These are phyloP conservation scores for Monosporozyma solicola DNA, from an alignment of 805 yeast species.

Conservation along the genomic window DNA sequence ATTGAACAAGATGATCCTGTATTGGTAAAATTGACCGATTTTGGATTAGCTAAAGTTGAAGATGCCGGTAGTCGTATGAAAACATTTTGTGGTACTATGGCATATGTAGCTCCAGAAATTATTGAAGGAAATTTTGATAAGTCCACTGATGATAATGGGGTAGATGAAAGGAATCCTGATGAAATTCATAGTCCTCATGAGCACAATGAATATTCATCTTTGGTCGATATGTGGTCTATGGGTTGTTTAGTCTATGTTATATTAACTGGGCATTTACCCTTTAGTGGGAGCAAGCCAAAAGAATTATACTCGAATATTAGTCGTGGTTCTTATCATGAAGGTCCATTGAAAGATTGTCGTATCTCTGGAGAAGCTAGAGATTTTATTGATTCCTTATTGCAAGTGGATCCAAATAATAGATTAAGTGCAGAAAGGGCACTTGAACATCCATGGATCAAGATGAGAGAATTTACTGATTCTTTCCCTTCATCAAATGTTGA, in stretches of 20 bases:
- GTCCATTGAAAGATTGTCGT: constrained; percentile 57
- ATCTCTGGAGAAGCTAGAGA: constrained; percentile 62
- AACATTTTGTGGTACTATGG: constrained; percentile 95
- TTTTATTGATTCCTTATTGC: constrained; percentile 61
- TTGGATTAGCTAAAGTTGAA: constrained; percentile 88
- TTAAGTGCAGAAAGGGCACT: constrained; percentile 71
- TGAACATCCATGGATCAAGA: constrained; percentile 69
- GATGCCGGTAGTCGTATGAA: constrained; percentile 81
- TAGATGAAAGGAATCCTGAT: neutral
- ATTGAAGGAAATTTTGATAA: constrained; percentile 29
- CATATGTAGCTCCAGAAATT: constrained; percentile 96
- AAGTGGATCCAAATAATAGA: constrained; percentile 66
- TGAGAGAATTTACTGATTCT: constrained; percentile 4
- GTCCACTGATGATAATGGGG: constrained; percentile 6
- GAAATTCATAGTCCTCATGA: constrained; percentile 8
- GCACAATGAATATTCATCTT: constrained; percentile 53
- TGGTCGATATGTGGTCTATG: constrained; percentile 96
- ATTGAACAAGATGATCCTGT: constrained; percentile 90
- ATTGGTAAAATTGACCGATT: constrained; percentile 85
- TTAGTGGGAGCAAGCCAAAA: constrained; percentile 86
- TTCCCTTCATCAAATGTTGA: neutral
- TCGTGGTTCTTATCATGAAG: constrained; percentile 70
- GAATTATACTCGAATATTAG: constrained; percentile 69
- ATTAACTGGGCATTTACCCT: constrained; percentile 88
- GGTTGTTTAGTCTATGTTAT: constrained; percentile 92